These are phyloP conservation scores for Prunus mume DNA, from an alignment of 306 rosid species.

Conservation along the genomic window DNA sequence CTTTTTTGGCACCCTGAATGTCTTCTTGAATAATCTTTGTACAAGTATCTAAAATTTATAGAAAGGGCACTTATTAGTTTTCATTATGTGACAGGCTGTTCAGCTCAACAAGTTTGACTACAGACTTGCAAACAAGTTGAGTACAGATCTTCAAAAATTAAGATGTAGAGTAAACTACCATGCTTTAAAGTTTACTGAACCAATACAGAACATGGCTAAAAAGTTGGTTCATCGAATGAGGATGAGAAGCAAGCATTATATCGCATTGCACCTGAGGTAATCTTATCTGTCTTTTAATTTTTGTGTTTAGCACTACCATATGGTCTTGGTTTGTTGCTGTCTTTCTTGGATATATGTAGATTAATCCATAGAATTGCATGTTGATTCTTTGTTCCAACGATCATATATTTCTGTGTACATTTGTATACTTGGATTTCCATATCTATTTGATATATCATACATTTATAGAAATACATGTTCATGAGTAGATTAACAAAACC, in stretches of 20 bases:
- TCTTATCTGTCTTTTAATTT: slow-evolving; percentile 24
- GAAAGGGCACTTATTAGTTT: slow-evolving; percentile 31
- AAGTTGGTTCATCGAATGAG: slow-evolving; percentile 74
- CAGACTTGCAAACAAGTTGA: slow-evolving; percentile 94
- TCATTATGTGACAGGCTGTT: slow-evolving; percentile 68
- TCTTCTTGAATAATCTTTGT: slow-evolving; percentile 5
- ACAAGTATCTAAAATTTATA: slow-evolving; percentile 19
- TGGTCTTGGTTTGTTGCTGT: background rate
- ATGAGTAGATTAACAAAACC: background rate
- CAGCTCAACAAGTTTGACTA: slow-evolving; percentile 94
- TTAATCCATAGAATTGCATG: background rate
- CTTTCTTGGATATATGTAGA: slow-evolving; percentile 8
- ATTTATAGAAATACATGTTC: background rate
- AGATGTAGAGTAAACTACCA: slow-evolving; percentile 97
- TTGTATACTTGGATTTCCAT: background rate
- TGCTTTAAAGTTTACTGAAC: slow-evolving; percentile 74
- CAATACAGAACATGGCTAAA: slow-evolving; percentile 73
- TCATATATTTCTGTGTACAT: background rate
- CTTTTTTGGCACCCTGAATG: background rate
- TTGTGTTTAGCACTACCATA: slow-evolving; percentile 7
- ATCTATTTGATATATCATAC: background rate
- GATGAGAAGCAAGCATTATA: slow-evolving; percentile 77
- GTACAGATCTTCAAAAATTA: slow-evolving; percentile 81
- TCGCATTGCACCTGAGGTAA: slow-evolving; percentile 91
- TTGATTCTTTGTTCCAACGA: background rate